Percentiles rank a stretch among this genome's conserved stretches.
phyloP scores from a whole-genome alignment of 768 basidiomycete genomes.

The Cubamyces sp. region DNA sequence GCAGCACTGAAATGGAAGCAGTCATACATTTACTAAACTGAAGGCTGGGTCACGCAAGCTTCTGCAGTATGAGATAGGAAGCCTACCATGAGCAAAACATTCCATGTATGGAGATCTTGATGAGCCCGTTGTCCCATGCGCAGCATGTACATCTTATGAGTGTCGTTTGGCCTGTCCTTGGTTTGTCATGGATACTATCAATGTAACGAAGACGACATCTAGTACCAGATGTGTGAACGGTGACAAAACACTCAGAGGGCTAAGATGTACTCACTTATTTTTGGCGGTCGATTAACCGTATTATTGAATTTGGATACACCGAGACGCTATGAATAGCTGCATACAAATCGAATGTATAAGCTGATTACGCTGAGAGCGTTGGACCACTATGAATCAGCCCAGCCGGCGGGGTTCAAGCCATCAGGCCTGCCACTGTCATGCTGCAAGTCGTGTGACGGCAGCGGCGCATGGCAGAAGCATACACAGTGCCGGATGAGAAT shows the following conservation, averaged over 20 bases:
- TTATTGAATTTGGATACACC: too few relatives aligned
- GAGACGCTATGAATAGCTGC: too few relatives aligned
- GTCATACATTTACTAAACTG: neutral
- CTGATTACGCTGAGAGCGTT: too few relatives aligned
- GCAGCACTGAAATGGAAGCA: conserved; percentile 7
- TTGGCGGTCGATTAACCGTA: too few relatives aligned
- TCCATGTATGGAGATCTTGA: neutral
- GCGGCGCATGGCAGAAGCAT: neutral
- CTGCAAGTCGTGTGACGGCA: neutral
- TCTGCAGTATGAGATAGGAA: conserved; percentile 1
- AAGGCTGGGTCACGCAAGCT: neutral
- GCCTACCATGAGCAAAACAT: neutral
- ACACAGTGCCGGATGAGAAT: neutral
- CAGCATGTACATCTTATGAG: neutral
- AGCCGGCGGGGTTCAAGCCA: too few relatives aligned
- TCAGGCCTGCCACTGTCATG: neutral
- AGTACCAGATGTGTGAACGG: too few relatives aligned
- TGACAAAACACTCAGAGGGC: too few relatives aligned
- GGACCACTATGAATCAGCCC: too few relatives aligned
- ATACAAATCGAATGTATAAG: too few relatives aligned
- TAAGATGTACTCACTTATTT: too few relatives aligned
- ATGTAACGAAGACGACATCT: neutral
- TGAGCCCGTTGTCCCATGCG: neutral
- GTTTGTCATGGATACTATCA: neutral
- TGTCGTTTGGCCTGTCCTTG: too few relatives aligned